phyloP scores from a whole-genome alignment of 257 asterid species.

The Paraleonurus japonicus region DNA sequence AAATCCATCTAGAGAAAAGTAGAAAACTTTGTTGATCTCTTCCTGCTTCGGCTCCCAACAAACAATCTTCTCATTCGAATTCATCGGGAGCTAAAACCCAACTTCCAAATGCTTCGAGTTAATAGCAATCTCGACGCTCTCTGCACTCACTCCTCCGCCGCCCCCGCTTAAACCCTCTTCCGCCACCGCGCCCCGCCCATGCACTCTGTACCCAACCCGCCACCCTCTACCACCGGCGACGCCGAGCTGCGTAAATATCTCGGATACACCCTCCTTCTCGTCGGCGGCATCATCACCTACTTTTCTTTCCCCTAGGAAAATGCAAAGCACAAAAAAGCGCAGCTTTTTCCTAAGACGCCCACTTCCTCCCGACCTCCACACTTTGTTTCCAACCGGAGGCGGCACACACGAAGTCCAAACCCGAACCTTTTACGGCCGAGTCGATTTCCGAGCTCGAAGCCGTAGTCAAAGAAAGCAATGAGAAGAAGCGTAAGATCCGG shows the following conservation, averaged over 20 bases:
- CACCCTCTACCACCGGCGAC: constrained; percentile 54
- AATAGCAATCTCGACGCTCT: constrained; percentile 50
- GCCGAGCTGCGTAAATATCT: constrained; percentile 81
- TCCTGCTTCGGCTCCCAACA: neutral
- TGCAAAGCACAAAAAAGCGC: constrained; percentile 83
- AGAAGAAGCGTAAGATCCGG: constrained; percentile 69
- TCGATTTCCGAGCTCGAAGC: constrained; percentile 50
- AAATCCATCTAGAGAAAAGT: neutral
- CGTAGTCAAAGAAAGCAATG: constrained; percentile 53
- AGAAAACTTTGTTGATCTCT: constrained; percentile 5
- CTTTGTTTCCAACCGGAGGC: constrained; percentile 93
- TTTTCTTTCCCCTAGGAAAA: constrained; percentile 81
- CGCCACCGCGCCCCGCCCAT: constrained; percentile 31
- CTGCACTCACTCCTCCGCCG: constrained; percentile 44
- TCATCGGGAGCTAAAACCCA: constrained; percentile 27
- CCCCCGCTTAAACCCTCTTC: constrained; percentile 21
- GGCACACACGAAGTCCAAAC: constrained; percentile 97
- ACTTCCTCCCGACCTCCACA: constrained; percentile 84
- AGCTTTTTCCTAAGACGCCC: constrained; percentile 89
- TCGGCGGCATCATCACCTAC: constrained; percentile 85
- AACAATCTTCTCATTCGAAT: constrained; percentile 8
- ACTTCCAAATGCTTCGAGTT: constrained; percentile 51
- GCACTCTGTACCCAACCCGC: constrained; percentile 38
- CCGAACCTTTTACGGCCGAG: constrained; percentile 83
- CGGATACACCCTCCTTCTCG: constrained; percentile 75